Evolutionary conservation across 2,329 filamentous ascomycete genomes (phyloP).

Genomic region (Exophiala sp.): DNA sequence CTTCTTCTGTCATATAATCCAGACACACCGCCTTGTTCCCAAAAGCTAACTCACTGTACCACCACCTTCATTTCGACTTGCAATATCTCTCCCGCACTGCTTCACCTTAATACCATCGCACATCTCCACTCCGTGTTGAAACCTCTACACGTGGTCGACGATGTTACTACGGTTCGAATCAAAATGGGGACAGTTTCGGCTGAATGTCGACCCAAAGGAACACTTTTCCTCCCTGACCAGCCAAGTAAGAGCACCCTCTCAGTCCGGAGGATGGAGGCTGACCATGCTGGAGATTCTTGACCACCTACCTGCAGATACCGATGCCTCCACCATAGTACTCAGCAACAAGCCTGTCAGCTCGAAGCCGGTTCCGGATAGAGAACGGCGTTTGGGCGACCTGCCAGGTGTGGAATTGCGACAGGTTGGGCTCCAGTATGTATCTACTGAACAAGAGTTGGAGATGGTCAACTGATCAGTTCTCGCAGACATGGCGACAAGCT

Average conservation of each 20-base stretch:
- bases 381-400: conserved; percentile 51
- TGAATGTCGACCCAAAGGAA: conserved; percentile 70
- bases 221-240: conserved; percentile 62
- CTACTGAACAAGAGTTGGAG: not conserved
- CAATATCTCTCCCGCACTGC: not conserved
- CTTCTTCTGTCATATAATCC: not conserved
- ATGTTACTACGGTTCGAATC: conserved; percentile 88
- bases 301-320: conserved; percentile 56
- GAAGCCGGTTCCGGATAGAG: conserved; percentile 44
- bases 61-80: not conserved
- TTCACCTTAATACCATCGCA: not conserved
- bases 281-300: conserved; percentile 48
- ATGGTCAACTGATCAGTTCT: conserved; percentile 20
- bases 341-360: conserved; percentile 59
- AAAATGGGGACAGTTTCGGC: conserved; percentile 86
- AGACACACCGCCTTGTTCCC: not conserved
- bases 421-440: conserved; percentile 55
- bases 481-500: conserved; percentile 83
- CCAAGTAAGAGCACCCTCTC: conserved; percentile 35
- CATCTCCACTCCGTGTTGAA: not conserved
- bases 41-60: too few relatives aligned
- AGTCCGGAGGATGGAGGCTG: not conserved
- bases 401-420: conserved; percentile 54
- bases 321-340: conserved; percentile 55
- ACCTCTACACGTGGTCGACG: not conserved